Evolutionary conservation across 2,329 filamentous ascomycete species (phyloP), one percentile per base, ranked within the genome.

Genomic region (Lasiodiplodia sp.): DNA sequence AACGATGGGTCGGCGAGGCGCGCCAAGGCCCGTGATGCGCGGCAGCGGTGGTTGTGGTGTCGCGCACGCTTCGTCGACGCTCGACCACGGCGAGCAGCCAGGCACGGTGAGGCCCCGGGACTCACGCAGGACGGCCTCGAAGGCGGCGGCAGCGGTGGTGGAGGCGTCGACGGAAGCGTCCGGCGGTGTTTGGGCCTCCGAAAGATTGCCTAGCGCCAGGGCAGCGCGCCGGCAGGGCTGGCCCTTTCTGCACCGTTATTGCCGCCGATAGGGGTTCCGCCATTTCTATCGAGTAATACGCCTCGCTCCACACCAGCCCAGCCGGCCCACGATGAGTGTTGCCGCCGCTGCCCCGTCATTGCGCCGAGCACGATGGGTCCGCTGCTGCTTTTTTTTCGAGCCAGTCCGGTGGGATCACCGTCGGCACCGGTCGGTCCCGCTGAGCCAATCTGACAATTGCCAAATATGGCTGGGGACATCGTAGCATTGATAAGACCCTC

Each of bases 221-320:
- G 44, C 60, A 47, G 56, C 38, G 23, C 21, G 11, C 21, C 55
- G 38, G 44, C 31, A 52, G 60, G 60, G 37, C 56, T 44, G 12
- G 56, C 37, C 11, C 21, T 28, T 44, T 60, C 56, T 23, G 37
- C 38, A 28, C 56, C 37, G 37, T 21, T 21, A 16, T 6, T 44
- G 63, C 37, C 28, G 37, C 56, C 65, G 65, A 67, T 67, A 67
- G 56, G 55, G 55, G 38, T 12, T 40, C 52, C 52, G 52, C 40
- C 64, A 58, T 67, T 67, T 67, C 55, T 60, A 57, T 67, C 65
- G 65, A 67, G 65, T 67, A 67, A 67, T 67, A 21, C 53, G 38
- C 52, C 65, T 57, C 49, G 28, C 57, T n/a, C 52, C 38, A 63
- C 60, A 64, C 60, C 60, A 64, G 34, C 28, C 44, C 31, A 34